Percentiles rank a stretch among this genome's conserved stretches.
phyloP scores from a whole-genome alignment of 345 rosid species.

The Angophora floribunda region DNA sequence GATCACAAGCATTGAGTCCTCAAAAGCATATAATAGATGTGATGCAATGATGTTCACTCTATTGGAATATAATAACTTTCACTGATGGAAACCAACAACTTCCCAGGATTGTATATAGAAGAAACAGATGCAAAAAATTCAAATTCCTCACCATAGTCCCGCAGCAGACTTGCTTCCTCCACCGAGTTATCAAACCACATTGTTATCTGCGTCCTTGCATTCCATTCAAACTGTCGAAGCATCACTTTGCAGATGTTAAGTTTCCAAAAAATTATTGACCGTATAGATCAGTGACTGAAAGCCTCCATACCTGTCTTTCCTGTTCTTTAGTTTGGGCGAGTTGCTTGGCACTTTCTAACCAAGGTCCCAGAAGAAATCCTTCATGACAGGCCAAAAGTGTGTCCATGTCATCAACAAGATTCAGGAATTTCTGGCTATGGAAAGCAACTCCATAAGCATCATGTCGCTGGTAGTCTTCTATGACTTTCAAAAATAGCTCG shows the following conservation, averaged over 20 bases:
- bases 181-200: conserved; percentile 72
- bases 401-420: conserved; percentile 57
- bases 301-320: conserved; percentile 33
- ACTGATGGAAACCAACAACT: not conserved
- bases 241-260: not conserved
- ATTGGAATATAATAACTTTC: not conserved
- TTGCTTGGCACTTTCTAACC: conserved; percentile 64
- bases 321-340: conserved; percentile 39
- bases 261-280: not conserved
- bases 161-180: conserved; percentile 63
- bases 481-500: conserved; percentile 37
- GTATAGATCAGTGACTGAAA: not conserved
- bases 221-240: conserved; percentile 51
- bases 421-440: conserved; percentile 33
- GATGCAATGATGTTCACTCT: not conserved
- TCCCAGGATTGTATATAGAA: not conserved
- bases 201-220: conserved; percentile 69
- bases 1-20: not conserved
- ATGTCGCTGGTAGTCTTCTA: conserved; percentile 30
- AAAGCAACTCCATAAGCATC: conserved; percentile 20
- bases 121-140: not conserved
- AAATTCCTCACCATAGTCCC: conserved; percentile 35
- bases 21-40: not conserved
- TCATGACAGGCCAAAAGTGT: conserved; percentile 42
- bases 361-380: conserved; percentile 64